A percentile compares a stretch with the other conserved stretches of the same genome.
Conservation (phyloP, 139 green algal species). For the Eudorina sp. region DNA sequence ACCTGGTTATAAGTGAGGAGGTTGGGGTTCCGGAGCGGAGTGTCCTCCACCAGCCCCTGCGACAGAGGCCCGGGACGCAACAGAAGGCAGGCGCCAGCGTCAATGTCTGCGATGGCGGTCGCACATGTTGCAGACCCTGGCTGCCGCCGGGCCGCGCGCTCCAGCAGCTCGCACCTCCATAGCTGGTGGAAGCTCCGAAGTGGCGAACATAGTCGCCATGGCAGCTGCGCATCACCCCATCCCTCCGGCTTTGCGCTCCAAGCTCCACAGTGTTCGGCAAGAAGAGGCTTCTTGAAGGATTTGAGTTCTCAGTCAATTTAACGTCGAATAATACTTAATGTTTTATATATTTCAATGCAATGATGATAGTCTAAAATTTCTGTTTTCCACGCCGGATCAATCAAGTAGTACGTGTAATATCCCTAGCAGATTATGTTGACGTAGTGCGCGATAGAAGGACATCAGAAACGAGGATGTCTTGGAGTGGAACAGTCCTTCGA, state of each 20-base stretch:
- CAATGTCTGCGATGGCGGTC: background rate
- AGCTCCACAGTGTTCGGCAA: background rate
- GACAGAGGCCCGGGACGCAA: too few species aligned
- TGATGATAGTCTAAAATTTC: too few species aligned
- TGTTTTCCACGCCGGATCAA: too few species aligned
- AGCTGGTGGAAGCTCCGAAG: slow-evolving; percentile 20
- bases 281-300: background rate
- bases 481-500: too few species aligned
- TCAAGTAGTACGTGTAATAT: too few species aligned
- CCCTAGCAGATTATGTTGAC: too few species aligned
- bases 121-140: background rate
- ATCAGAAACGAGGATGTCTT: too few species aligned
- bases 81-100: too few species aligned
- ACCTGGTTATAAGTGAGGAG: slow-evolving; percentile 60
- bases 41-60: slow-evolving; percentile 64
- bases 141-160: background rate
- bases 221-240: slow-evolving; percentile 2
- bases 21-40: slow-evolving; percentile 56
- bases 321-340: too few species aligned
- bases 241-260: background rate
- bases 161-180: slow-evolving; percentile 42
- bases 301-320: too few species aligned
- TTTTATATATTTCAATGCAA: too few species aligned
- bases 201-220: slow-evolving; percentile 42
- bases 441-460: too few species aligned